Base-by-base conservation (phyloP, 305 asterid species). In the Ajuga reptans region DNA sequence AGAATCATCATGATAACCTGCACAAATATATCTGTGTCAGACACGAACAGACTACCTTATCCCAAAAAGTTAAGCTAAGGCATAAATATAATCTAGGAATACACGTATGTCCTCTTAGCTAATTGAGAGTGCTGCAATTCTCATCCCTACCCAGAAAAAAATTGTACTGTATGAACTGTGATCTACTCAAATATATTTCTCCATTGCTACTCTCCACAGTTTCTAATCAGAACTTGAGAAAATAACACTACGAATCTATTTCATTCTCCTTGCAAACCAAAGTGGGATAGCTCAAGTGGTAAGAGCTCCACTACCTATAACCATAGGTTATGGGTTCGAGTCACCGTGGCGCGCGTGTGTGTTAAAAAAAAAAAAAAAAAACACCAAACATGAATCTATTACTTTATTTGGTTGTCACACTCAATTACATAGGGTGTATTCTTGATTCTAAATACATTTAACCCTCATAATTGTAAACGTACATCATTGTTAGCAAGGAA, bases 1-100 rank as follows among this genome's bases (percentile, higher is more conserved):
- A 41, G 88, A 47, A 65, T 64, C 74, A 24, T 63, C 74, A 54
- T 61, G 46, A 64, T 77, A 73, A 70, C 82, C 96, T 87, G 89
- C 82, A 72, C 12, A 76, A 21, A 49, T 68, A 64, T 69, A 81
- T 51, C 39, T 54, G 34, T 73, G 74, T 85, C 77, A 88, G 83
- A 34, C 74, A 17, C 4, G 59, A 77, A 33, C 24, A 36, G 58
- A 56, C 46, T 41, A 55, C 10, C 41, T 47, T 24, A 47, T 24
- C 55, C n/a, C 8, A 45, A 52, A n/a, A 60, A 39, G 34, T 72
- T 21, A 21, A 60, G 72, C 72, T 41, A 41, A 66, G 59, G 41
- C 57, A 49, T 62, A 10, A 11, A 34, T 37, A 65, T 21, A 29
- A 42, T 10, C 66, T 36, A 47, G 11, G 34, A 39, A 42, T 12